Percentiles rank a stretch among this genome's conserved stretches.
Evolutionary conservation across 805 yeast genomes (phyloP).

Genomic region (Torulaspora gathmanii): DNA sequence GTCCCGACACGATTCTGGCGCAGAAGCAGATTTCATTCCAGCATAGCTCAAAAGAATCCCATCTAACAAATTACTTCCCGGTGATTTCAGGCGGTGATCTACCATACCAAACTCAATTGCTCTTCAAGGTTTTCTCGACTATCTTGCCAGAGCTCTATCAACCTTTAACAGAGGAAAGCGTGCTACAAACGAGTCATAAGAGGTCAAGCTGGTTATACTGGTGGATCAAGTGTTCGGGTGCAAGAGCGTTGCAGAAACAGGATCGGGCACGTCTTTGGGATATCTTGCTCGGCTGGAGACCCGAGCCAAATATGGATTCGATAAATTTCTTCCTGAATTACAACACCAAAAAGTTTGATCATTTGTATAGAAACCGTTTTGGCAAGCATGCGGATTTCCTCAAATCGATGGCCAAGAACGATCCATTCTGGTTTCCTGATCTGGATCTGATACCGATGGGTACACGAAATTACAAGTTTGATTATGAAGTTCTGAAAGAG

Average conservation of each 20-base stretch:
- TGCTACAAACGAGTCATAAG: slow-evolving; percentile 49
- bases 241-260: slow-evolving; percentile 72
- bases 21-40: slow-evolving; percentile 17
- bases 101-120: slow-evolving; percentile 37
- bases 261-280: slow-evolving; percentile 94
- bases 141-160: slow-evolving; percentile 70
- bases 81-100: slow-evolving; percentile 35
- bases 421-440: slow-evolving; percentile 39
- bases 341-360: slow-evolving; percentile 31
- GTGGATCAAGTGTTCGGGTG: slow-evolving; percentile 92
- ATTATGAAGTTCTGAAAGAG: slow-evolving; percentile 31
- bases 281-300: slow-evolving; percentile 71
- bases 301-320: slow-evolving; percentile 32
- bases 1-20: slow-evolving; percentile 47
- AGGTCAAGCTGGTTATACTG: slow-evolving; percentile 85
- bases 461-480: slow-evolving; percentile 23
- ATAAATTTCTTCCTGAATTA: slow-evolving; percentile 36
- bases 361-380: slow-evolving; percentile 22
- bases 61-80: slow-evolving; percentile 28
- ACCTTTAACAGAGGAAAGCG: slow-evolving; percentile 75
- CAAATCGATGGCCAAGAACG: slow-evolving; percentile 20
- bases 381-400: slow-evolving; percentile 21
- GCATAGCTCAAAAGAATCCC: slow-evolving; percentile 6
- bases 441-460: slow-evolving; percentile 29
- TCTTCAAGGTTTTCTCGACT: slow-evolving; percentile 57